phyloP scores from a whole-genome alignment of 768 basidiomycete species.

The Serendipita vermifera region DNA sequence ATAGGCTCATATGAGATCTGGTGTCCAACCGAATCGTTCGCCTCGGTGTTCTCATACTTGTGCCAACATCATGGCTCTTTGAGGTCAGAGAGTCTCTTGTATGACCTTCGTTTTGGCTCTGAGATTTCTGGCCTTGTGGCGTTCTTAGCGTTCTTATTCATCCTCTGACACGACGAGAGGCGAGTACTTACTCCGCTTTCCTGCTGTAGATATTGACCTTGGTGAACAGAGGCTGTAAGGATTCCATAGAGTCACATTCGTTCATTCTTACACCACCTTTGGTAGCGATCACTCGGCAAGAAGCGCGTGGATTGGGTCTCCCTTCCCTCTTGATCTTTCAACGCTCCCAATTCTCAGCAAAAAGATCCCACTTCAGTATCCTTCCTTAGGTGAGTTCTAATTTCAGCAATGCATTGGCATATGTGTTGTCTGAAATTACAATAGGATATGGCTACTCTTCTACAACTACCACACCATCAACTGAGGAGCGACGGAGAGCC shows the following conservation, averaged over 20 bases:
- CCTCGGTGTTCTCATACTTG: slow-evolving; percentile 64
- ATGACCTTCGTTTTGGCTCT: background rate
- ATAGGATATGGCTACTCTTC: slow-evolving; percentile 14
- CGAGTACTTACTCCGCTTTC: background rate
- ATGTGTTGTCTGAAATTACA: slow-evolving; percentile 6
- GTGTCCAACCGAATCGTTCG: slow-evolving; percentile 62
- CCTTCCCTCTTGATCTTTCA: slow-evolving; percentile 53
- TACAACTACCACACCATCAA: no score
- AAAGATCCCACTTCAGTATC: slow-evolving; percentile 53
- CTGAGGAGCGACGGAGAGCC: slow-evolving; percentile 37
- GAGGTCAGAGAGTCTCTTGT: slow-evolving; percentile 34
- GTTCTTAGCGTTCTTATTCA: slow-evolving; percentile 55
- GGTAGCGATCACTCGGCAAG: slow-evolving; percentile 60
- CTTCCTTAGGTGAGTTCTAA: slow-evolving; percentile 43
- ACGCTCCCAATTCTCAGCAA: slow-evolving; percentile 38
- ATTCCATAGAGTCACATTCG: background rate
- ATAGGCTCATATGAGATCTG: slow-evolving; percentile 73
- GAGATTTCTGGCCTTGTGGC: background rate
- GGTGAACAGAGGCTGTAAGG: slow-evolving; percentile 39
- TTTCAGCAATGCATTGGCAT: background rate
- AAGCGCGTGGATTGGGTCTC: slow-evolving; percentile 58
- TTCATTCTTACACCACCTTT: background rate
- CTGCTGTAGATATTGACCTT: background rate
- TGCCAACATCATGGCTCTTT: slow-evolving; percentile 51
- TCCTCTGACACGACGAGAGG: slow-evolving; percentile 59